Conservation (phyloP, 257 asterid species). For the Hygrophila difformis region DNA sequence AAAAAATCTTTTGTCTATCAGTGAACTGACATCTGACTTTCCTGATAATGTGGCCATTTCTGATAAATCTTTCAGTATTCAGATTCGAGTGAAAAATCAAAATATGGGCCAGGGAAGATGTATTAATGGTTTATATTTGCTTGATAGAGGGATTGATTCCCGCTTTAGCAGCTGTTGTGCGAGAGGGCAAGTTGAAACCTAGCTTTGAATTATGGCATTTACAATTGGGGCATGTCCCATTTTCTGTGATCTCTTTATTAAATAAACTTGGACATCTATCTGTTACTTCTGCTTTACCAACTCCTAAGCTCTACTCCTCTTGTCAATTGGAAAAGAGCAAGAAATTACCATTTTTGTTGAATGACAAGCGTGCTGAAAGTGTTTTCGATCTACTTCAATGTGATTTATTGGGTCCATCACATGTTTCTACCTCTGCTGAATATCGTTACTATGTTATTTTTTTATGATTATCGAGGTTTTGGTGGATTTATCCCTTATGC, state of each 20-base stretch:
- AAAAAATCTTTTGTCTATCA: background rate
- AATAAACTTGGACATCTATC: background rate
- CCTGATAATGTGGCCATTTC: background rate
- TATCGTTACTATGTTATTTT: conserved; percentile 7
- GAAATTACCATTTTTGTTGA: background rate
- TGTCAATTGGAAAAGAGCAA: background rate
- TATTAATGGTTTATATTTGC: background rate
- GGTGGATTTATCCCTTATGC: conserved; percentile 9
- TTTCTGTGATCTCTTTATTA: background rate
- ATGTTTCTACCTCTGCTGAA: background rate
- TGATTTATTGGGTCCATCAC: conserved; percentile 6
- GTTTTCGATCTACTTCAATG: conserved; percentile 8
- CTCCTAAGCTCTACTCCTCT: background rate
- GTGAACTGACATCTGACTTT: background rate
- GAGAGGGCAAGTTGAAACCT: background rate
- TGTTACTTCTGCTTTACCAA: background rate
- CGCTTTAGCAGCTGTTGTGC: background rate
- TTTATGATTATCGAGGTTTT: conserved; percentile 7
- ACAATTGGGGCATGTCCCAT: background rate
- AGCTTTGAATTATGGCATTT: conserved; percentile 1
- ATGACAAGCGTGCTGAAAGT: background rate
- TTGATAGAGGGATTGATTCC: background rate
- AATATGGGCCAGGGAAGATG: background rate
- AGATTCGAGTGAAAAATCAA: background rate
- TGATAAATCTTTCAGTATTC: background rate